These are phyloP conservation scores for Aspergillus leporis DNA, from an alignment of 495 filamentous ascomycete genomes.

Conservation along the genomic window DNA sequence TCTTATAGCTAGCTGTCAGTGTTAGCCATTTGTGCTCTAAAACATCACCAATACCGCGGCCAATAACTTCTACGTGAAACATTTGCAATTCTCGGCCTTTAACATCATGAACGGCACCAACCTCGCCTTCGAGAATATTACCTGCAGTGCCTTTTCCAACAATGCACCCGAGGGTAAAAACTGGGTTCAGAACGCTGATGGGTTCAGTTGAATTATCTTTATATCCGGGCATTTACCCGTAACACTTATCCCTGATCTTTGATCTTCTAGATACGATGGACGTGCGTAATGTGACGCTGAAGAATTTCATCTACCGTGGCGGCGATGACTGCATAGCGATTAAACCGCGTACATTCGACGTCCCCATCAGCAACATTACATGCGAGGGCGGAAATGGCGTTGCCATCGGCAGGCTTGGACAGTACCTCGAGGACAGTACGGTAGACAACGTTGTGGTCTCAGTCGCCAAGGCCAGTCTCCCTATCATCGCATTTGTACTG, in stretches of 20 bases:
- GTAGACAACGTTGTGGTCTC: not conserved
- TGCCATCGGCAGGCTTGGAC: not conserved
- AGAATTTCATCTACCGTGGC: not conserved
- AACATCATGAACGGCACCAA: slow-evolving; percentile 5
- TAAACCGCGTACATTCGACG: not conserved
- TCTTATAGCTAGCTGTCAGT: not conserved
- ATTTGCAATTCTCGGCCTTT: not conserved
- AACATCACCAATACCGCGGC: not conserved
- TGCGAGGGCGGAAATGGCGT: slow-evolving; percentile 4
- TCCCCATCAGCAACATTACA: not conserved
- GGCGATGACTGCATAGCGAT: not conserved
- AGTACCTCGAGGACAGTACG: not conserved
- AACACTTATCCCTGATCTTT: too few relatives aligned
- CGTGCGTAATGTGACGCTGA: not conserved
- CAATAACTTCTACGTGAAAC: not conserved
- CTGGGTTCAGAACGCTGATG: not conserved
- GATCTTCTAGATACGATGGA: not conserved
- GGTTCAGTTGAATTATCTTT: not conserved
- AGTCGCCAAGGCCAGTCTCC: not conserved
- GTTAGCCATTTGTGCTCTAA: not conserved
- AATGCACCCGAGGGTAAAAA: not conserved
- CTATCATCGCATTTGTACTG: too few relatives aligned
- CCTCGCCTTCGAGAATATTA: not conserved
- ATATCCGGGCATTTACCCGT: not conserved
- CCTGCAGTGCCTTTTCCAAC: not conserved